These are phyloP conservation scores for Colletotrichum shisoi DNA, from an alignment of 2,329 filamentous ascomycete genomes.

Conservation along the genomic window DNA sequence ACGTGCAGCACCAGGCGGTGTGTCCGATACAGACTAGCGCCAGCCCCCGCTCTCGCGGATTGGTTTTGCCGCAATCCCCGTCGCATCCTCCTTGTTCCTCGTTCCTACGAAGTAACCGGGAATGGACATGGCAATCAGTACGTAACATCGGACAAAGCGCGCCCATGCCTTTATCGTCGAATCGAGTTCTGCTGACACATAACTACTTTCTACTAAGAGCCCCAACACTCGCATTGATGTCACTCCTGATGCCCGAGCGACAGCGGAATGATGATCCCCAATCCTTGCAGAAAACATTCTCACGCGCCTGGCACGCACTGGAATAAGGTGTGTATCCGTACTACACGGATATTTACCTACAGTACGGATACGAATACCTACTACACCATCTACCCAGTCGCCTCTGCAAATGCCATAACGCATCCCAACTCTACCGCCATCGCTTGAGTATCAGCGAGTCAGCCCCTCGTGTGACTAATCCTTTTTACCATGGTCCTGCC, in stretches of 20 bases:
- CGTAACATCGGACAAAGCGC: conserved; percentile 20
- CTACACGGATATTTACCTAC: no score
- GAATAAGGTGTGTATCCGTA: no score
- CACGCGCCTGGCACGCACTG: not conserved
- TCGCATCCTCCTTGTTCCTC: conserved; percentile 12
- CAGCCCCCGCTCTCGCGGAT: conserved; percentile 16
- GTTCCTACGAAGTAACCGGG: conserved; percentile 17
- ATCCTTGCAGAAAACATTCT: conserved; percentile 26
- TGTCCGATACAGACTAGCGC: conserved; percentile 9
- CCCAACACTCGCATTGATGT: conserved; percentile 33
- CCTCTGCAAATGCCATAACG: conserved; percentile 18
- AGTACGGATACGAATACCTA: no score
- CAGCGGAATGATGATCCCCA: conserved; percentile 21
- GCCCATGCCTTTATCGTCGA: conserved; percentile 21
- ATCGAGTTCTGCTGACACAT: conserved; percentile 38
- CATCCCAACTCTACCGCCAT: conserved; percentile 18
- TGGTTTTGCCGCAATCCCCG: conserved; percentile 27
- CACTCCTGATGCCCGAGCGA: conserved; percentile 14
- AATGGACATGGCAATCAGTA: conserved; percentile 26
- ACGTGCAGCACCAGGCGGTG: conserved; percentile 21
- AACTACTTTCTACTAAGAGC: conserved; percentile 23
- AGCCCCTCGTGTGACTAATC: conserved; percentile 33
- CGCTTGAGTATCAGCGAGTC: conserved; percentile 24
- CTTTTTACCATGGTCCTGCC: conserved; percentile 31
- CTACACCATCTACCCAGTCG: not conserved